A percentile compares a stretch with the other conserved stretches of the same genome.
These are phyloP conservation scores for Starmerella sirachaensis DNA, from an alignment of 805 yeast genomes.

Conservation along the genomic window DNA sequence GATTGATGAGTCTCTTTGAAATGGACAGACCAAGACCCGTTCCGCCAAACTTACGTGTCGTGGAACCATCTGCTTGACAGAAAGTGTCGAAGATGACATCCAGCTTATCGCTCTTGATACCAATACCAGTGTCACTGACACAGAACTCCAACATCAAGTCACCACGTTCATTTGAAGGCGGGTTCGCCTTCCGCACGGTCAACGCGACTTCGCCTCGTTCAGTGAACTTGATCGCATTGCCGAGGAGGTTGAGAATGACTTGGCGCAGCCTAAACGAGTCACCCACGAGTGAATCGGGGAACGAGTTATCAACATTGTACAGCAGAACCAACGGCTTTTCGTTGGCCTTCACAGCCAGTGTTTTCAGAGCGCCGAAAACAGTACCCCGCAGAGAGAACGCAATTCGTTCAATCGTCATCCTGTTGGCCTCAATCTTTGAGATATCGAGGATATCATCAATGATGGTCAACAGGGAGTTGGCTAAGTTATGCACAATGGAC, in stretches of 20 bases:
- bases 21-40: conserved; percentile 83
- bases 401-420: conserved; percentile 85
- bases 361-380: conserved; percentile 79
- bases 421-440: conserved; percentile 83
- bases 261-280: conserved; percentile 82
- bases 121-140: conserved; percentile 84
- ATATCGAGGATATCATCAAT: conserved; percentile 86
- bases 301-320: conserved; percentile 72
- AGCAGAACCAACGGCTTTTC: conserved; percentile 72
- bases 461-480: conserved; percentile 72
- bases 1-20: conserved; percentile 72
- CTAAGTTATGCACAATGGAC: conserved; percentile 76
- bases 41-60: conserved; percentile 86
- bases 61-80: conserved; percentile 89
- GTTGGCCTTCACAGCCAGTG: conserved; percentile 79
- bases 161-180: conserved; percentile 30
- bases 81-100: conserved; percentile 81
- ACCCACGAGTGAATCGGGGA: conserved; percentile 78
- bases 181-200: conserved; percentile 49
- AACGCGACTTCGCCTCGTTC: conserved; percentile 71
- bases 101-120: conserved; percentile 72
- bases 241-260: conserved; percentile 74
- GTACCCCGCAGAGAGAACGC: conserved; percentile 79
- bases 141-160: conserved; percentile 62
- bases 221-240: conserved; percentile 83